These are phyloP conservation scores for Penicillium sp. DNA, from an alignment of 2,329 filamentous ascomycete species.

Conservation along the genomic window DNA sequence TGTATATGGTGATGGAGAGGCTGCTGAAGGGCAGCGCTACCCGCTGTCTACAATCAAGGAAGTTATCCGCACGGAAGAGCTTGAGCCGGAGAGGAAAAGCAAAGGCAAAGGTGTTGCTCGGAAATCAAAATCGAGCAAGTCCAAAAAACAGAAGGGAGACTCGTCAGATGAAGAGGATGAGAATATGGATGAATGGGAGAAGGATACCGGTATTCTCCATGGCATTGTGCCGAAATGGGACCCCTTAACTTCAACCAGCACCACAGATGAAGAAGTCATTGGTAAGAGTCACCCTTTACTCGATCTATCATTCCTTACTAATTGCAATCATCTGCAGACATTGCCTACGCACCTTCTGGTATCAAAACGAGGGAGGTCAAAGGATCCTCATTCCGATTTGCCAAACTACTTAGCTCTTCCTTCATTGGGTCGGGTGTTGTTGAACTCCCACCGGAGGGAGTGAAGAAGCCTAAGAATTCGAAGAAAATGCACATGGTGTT, in stretches of 20 bases:
- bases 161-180: conserved; percentile 46
- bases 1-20: conserved; percentile 68
- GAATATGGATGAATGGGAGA: conserved; percentile 50
- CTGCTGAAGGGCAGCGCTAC: conserved; percentile 60
- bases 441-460: conserved; percentile 79
- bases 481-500: conserved; percentile 97
- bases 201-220: conserved; percentile 47
- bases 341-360: conserved; percentile 63
- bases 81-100: conserved; percentile 49
- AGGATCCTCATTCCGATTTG: conserved; percentile 78
- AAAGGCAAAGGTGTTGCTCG: conserved; percentile 39
- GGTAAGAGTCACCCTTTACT: conserved; percentile 31
- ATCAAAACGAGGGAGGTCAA: conserved; percentile 63
- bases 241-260: conserved; percentile 39
- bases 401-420: conserved; percentile 79
- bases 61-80: conserved; percentile 74
- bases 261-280: conserved; percentile 46
- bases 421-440: conserved; percentile 92
- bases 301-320: not conserved
- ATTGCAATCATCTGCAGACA: conserved; percentile 47
- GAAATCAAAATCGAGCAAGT: conserved; percentile 38
- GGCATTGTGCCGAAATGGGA: conserved; percentile 52
- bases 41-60: conserved; percentile 74
- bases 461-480: conserved; percentile 89
- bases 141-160: conserved; percentile 39